Base-by-base conservation (phyloP, 208 protist genomes). In the Leishmania tarentolae region DNA sequence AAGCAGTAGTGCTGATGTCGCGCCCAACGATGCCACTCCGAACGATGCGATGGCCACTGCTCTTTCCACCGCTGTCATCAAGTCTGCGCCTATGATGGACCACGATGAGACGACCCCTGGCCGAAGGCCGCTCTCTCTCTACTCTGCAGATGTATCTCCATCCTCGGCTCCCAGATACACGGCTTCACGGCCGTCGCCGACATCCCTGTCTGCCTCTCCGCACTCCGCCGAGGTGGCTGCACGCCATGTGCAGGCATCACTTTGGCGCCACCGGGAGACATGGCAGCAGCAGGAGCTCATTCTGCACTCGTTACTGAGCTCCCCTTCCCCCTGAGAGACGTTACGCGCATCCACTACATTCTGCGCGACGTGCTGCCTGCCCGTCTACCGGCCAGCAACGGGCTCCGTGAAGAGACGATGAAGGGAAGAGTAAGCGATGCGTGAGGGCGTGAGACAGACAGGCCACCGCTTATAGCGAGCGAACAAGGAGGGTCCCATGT, bases 271-370 rank as follows among this genome's bases (percentile, higher is more conserved):
- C 11, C 82, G 78, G n/a, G 78, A 78, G 63, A 56, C 77, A 13
- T 86, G 82, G 82, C 77, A 86, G 74, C 82, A 86, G 66, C 82
- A 86, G 56, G 66, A 82, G 66, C 66, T 71, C 15, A 63, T 86
- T 37, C 78, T 86, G n/a, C 57, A 79, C 61, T 82, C 82, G 52
- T 42, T 86, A 61, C 82, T 47, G 15, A 81, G 61, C 46, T 75
- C 81, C 46, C 76, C 81, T 5, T 85, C 81, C n/a, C 47, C 44
- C 31, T 76, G 31, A 76, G 69, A 35, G 11, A 50, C 19, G 42
- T 13, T 13, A 11, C 7, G 7, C 40, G 13, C 40, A 46, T 52
- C 69, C 9, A 35, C 24, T 35, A 44, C 37, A 44, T 28, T 37
- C 40, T 73, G 44, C 35, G 17, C 24, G 24, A 44, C 21, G 69